Conservation (phyloP, 108 stramenopile genomes). For the Nannochloropsis oceanica region DNA sequence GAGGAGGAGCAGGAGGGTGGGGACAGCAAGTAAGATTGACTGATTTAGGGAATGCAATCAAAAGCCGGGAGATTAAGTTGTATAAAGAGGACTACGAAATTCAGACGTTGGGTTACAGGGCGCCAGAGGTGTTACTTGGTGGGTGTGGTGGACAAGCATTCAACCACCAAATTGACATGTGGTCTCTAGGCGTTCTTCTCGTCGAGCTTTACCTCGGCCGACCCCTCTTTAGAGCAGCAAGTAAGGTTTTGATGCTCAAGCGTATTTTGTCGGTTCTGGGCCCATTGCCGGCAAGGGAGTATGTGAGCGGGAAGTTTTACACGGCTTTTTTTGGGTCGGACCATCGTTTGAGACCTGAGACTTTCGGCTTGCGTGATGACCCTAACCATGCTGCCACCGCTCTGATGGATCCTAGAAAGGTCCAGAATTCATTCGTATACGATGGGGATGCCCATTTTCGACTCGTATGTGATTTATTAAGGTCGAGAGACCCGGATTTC, state of each 20-base stretch:
- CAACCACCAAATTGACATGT: slow-evolving; percentile 22
- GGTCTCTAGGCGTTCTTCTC: slow-evolving; percentile 21
- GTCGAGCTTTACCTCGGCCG: slow-evolving; percentile 27
- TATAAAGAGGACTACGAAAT: slow-evolving; percentile 24
- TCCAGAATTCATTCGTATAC: not conserved
- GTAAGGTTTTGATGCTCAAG: not conserved
- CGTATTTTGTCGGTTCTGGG: slow-evolving; percentile 12
- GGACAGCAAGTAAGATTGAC: not conserved
- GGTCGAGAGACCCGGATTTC: slow-evolving; percentile 2
- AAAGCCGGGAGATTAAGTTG: slow-evolving; percentile 11
- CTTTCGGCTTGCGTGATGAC: not conserved
- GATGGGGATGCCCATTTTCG: not conserved
- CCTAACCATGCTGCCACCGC: not conserved
- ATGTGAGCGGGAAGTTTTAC: slow-evolving; percentile 4
- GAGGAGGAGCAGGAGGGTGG: not conserved
- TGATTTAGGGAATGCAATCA: slow-evolving; percentile 27
- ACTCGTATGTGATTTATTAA: not conserved
- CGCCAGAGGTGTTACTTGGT: slow-evolving; percentile 17
- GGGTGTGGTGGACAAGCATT: slow-evolving; percentile 7
- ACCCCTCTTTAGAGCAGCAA: slow-evolving; percentile 15
- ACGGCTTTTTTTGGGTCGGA: slow-evolving; percentile 13
- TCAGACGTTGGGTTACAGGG: slow-evolving; percentile 28
- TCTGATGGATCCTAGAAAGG: not conserved
- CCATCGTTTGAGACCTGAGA: not conserved
- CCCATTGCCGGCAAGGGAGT: slow-evolving; percentile 4